These are phyloP conservation scores for Deinandra increscens DNA, from an alignment of 129 eudicot species.

Conservation along the genomic window DNA sequence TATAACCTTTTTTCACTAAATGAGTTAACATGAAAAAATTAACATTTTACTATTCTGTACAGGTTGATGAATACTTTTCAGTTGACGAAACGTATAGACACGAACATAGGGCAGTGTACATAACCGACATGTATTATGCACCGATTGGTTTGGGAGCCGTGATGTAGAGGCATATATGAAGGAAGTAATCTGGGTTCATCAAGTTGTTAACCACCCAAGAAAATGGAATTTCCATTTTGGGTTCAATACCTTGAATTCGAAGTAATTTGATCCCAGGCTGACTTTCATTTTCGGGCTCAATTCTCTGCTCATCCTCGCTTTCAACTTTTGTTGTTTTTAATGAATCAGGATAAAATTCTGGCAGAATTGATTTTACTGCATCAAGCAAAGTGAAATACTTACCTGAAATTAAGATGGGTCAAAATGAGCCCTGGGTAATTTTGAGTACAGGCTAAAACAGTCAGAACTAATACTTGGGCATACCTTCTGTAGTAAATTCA, in stretches of 20 bases:
- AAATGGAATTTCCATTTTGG: slow-evolving; percentile 74
- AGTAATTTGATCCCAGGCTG: slow-evolving; percentile 55
- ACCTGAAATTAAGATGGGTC: slow-evolving; percentile 47
- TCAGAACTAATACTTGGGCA: background rate
- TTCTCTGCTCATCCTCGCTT: slow-evolving; percentile 29
- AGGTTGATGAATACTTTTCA: slow-evolving; percentile 24
- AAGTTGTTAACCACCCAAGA: slow-evolving; percentile 91
- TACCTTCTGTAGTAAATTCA: slow-evolving; percentile 72
- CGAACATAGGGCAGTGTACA: background rate
- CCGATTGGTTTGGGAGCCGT: slow-evolving; percentile 41
- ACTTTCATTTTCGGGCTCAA: slow-evolving; percentile 23
- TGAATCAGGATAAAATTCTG: slow-evolving; percentile 53
- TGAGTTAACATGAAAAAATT: slow-evolving; percentile 23
- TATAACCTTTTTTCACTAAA: slow-evolving; percentile 5
- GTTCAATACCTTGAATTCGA: slow-evolving; percentile 89
- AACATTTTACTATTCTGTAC: slow-evolving; percentile 41
- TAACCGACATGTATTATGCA: slow-evolving; percentile 26
- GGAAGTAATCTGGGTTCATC: slow-evolving; percentile 83
- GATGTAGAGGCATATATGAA: slow-evolving; percentile 81
- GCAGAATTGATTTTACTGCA: slow-evolving; percentile 70
- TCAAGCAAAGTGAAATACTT: slow-evolving; percentile 64
- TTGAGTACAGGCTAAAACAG: background rate
- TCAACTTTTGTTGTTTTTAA: slow-evolving; percentile 15
- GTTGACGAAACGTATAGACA: slow-evolving; percentile 1
- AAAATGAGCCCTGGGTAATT: background rate